Evolutionary conservation across 352 stramenopile genomes (phyloP), one percentile per base, ranked within the genome.

Genomic region (Phytophthora pisi): DNA sequence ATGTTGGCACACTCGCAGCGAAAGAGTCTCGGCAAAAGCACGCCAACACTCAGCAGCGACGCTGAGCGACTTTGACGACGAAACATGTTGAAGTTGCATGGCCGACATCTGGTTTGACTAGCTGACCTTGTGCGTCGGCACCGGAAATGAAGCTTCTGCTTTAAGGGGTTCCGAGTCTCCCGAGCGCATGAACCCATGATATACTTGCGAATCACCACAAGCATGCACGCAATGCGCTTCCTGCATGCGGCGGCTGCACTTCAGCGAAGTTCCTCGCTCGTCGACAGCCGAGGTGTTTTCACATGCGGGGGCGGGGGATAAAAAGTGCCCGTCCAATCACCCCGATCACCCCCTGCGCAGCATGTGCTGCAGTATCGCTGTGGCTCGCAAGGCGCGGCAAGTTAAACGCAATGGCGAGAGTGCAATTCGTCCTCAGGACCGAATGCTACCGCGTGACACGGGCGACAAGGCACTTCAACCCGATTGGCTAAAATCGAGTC

Each of bases 281-380:
- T 10, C 34, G 26, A 30, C 26, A 30, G 34, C 40, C 40, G 40
- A 42, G 34, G 18, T 60, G 40, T 54, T 23, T 56, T 72, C 58
- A 36, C 57, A 58, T 68, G 52, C 53, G 9, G n/a, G 20, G 20
- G 20, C 20, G 56, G 34, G 67, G 49, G 15, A 46, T 46, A 46
- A 46, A 73, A 73, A 68, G 66, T 51, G 31, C 66, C 56, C 66
- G 66, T 73, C 66, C 66, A 73, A 73, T 73, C 66, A 69, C 26
- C 23, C 31, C 57, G 66, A 73, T 74, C 60, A 74, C 66, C 49
- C n/a, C 23, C 11, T 28, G n/a, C 15, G 30, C 51, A 47, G 26
- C 26, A 62, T 26, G 34, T 61, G 61, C 31, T 50, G 34, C 2
- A 15, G 34, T 40, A 40, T 40, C 34, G 49, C 51, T 34, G 38